Percentiles rank a stretch among this genome's conserved stretches.
phyloP scores from a whole-genome alignment of 2,329 filamentous ascomycete species.

The Malbranchea zuffiana region DNA sequence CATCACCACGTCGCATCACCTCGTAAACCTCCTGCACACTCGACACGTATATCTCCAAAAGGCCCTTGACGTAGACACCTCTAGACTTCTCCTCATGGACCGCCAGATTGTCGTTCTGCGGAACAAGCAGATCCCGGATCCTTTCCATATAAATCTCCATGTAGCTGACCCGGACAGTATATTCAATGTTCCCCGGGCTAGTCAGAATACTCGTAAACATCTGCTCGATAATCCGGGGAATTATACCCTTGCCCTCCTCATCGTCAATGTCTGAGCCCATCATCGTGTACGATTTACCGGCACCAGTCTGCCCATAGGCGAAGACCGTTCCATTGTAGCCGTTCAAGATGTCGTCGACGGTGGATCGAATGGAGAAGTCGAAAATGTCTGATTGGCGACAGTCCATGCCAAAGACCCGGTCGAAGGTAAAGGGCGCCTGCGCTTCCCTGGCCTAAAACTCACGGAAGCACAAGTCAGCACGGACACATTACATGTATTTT shows the following conservation, averaged over 20 bases:
- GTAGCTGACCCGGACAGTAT: slow-evolving; percentile 96
- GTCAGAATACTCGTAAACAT: slow-evolving; percentile 92
- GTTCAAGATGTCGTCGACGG: slow-evolving; percentile 95
- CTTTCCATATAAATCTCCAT: slow-evolving; percentile 99
- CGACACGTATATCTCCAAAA: slow-evolving; percentile 89
- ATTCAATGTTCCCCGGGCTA: slow-evolving; percentile 87
- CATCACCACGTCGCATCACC: slow-evolving; percentile 86
- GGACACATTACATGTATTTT: too few relatives aligned
- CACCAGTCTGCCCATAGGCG: slow-evolving; percentile 95
- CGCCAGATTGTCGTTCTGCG: slow-evolving; percentile 89
- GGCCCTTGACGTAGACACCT: slow-evolving; percentile 91
- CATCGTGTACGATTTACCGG: slow-evolving; percentile 99
- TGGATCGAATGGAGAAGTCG: slow-evolving; percentile 91
- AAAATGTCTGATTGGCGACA: slow-evolving; percentile 89
- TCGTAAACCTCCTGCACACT: slow-evolving; percentile 94
- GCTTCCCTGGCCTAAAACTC: slow-evolving; percentile 65
- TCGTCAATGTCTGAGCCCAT: slow-evolving; percentile 94
- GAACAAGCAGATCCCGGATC: slow-evolving; percentile 83
- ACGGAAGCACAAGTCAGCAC: slow-evolving; percentile 10
- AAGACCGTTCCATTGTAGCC: slow-evolving; percentile 99
- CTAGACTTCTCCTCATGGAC: slow-evolving; percentile 97
- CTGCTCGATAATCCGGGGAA: slow-evolving; percentile 92
- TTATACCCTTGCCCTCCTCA: slow-evolving; percentile 78
- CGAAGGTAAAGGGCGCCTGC: slow-evolving; percentile 83
- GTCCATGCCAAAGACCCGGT: slow-evolving; percentile 91